These are phyloP conservation scores for Linderniella brevidens DNA, from an alignment of 257 asterid species.

Conservation along the genomic window DNA sequence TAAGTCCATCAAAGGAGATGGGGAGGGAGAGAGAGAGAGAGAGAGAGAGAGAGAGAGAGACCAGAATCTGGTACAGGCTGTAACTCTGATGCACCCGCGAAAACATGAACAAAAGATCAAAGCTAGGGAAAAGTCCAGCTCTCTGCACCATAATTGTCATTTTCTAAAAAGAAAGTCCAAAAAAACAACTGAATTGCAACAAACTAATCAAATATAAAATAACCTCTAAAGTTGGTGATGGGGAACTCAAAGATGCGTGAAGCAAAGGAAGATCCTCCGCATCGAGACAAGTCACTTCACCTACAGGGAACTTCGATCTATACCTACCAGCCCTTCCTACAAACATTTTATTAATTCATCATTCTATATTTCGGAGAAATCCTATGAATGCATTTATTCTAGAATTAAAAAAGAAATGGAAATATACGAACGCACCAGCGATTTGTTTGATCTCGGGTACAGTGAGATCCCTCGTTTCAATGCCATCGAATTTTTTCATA, in stretches of 20 bases:
- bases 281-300: slow-evolving; percentile 78
- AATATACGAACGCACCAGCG: slow-evolving; percentile 37
- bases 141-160: slow-evolving; percentile 40
- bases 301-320: slow-evolving; percentile 67
- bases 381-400: not conserved
- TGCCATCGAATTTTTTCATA: slow-evolving; percentile 69
- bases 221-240: slow-evolving; percentile 81
- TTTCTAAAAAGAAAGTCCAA: slow-evolving; percentile 9
- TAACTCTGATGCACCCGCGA: slow-evolving; percentile 49
- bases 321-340: slow-evolving; percentile 98
- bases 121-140: slow-evolving; percentile 90
- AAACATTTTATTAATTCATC: slow-evolving; percentile 3
- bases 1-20: not conserved
- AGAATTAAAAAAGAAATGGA: not conserved
- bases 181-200: slow-evolving; percentile 6
- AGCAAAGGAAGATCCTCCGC: slow-evolving; percentile 60
- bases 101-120: slow-evolving; percentile 63
- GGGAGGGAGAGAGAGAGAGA: not conserved
- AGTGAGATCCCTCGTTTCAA: slow-evolving; percentile 49
- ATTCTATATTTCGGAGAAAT: not conserved
- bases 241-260: slow-evolving; percentile 53
- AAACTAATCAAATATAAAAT: slow-evolving; percentile 4
- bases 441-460: slow-evolving; percentile 93
- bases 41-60: slow-evolving; percentile 15
- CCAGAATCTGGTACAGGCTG: slow-evolving; percentile 72